These are phyloP conservation scores for Ophiostoma sp. DNA, from an alignment of 2,329 filamentous ascomycete species.

Conservation along the genomic window DNA sequence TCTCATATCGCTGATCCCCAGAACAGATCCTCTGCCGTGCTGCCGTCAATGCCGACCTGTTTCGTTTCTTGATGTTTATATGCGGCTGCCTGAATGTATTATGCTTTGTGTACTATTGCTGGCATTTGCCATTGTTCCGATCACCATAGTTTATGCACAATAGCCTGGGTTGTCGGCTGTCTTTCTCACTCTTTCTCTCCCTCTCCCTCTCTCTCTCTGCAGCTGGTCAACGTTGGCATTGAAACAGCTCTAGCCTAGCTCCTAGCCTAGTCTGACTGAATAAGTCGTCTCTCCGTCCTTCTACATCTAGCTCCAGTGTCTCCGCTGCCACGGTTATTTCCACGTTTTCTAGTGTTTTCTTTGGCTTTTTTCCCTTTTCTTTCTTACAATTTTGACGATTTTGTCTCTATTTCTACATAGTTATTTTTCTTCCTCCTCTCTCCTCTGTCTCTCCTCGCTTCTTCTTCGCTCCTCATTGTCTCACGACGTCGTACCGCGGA, in stretches of 20 bases:
- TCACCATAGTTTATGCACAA: slow-evolving; percentile 7
- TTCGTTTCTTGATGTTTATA: background rate
- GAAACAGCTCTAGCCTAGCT: background rate
- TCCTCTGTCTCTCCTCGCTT: background rate
- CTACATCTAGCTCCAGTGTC: background rate
- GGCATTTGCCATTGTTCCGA: slow-evolving; percentile 1
- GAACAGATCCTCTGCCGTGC: background rate
- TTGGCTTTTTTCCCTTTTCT: background rate
- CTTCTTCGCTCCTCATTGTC: background rate
- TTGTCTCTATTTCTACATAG: too few relatives aligned
- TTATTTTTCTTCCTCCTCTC: background rate
- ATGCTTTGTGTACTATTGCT: background rate
- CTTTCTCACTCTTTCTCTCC: too few relatives aligned
- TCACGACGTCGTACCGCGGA: slow-evolving; percentile 10
- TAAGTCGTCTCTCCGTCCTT: too few relatives aligned
- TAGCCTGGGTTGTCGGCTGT: background rate
- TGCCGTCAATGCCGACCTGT: background rate
- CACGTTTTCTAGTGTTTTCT: background rate
- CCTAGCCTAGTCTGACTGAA: too few relatives aligned
- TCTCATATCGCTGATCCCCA: background rate
- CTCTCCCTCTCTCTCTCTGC: too few relatives aligned
- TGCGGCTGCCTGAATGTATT: background rate
- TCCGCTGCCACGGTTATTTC: background rate
- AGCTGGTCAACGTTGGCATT: background rate
- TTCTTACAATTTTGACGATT: background rate